Conservation (phyloP, 768 basidiomycete genomes). For the Dentipellis fragilis region DNA sequence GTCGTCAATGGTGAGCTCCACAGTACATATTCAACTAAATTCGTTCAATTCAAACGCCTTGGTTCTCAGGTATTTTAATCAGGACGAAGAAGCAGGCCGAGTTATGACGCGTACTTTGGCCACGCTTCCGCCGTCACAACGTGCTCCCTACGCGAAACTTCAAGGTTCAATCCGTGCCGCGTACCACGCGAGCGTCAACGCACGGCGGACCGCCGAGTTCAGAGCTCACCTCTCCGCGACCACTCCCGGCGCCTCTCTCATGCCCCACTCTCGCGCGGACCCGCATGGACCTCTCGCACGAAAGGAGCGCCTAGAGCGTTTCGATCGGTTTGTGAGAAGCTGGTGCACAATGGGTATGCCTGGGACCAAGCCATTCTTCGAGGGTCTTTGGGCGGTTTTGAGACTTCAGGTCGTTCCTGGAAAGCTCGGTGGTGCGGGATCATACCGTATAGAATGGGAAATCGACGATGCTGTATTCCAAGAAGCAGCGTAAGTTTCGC, state of each 20-base stretch:
- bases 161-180: slow-evolving; percentile 82
- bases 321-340: slow-evolving; percentile 63
- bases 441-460: slow-evolving; percentile 73
- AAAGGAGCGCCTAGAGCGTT: slow-evolving; percentile 70
- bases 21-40: not conserved
- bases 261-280: slow-evolving; percentile 62
- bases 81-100: slow-evolving; percentile 69
- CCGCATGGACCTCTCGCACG: slow-evolving; percentile 53
- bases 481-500: slow-evolving; percentile 73
- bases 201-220: slow-evolving; percentile 72
- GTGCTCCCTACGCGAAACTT: slow-evolving; percentile 76
- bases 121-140: slow-evolving; percentile 71
- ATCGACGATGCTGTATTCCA: slow-evolving; percentile 91
- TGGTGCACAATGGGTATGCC: slow-evolving; percentile 87
- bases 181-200: slow-evolving; percentile 73
- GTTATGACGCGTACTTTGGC: slow-evolving; percentile 77
- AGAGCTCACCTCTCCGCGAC: slow-evolving; percentile 76
- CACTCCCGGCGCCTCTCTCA: slow-evolving; percentile 68
- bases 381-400: slow-evolving; percentile 68
- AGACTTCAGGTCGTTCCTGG: slow-evolving; percentile 75
- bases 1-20: slow-evolving; percentile 60
- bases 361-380: slow-evolving; percentile 83
- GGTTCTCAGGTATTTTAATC: slow-evolving; percentile 64
- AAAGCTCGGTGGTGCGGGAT: slow-evolving; percentile 72
- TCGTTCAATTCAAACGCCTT: not conserved